Base-by-base conservation (phyloP, 2,329 filamentous ascomycete genomes). In the Ciborinia camelliae region DNA sequence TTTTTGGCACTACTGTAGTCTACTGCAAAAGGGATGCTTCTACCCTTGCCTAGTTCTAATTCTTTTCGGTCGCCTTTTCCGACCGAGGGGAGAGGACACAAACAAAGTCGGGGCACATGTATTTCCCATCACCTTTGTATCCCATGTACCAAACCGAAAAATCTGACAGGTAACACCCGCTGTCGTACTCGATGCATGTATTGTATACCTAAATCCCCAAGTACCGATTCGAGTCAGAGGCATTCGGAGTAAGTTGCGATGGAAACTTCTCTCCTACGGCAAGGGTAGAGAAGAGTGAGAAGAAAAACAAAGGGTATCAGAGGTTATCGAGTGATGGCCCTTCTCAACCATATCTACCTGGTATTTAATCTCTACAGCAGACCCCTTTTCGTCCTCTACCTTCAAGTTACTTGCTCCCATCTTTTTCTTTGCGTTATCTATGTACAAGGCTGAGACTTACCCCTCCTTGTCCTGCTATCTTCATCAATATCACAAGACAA, bases 101-200 rank as follows among this genome's bases (percentile, higher is more conserved):
- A 20, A 14, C 48, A 43, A 30, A 43, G 23, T 41, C 35, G 37
- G 47, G 32, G 47, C 59, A 58, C 20, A 58, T 57, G 26, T 54
- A 45, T 43, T n/a, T 52, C 32, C 18, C 43, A 51, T 28, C 37
- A 61, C 35, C 35, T 53, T 53, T 41, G 58, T 52, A 53, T 30
- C 20, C 15, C 59, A 53, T 32, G 48, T 62, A 35, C 48, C 15
- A 54, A 32, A 35, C 59, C 26, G 37, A 54, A 26, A 43, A 35
- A 62, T 43, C 50, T 62, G 59, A 55, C 59, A 62, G 48, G 48
- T 62, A 54, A 62, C 59, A 62, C 59, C 59, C 59, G 59, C 48
- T 54, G 59, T 54, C 43, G 57, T 60, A 51, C 43, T 45, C 45
- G 30, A 55, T 54, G 26, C 37, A 54, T 43, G 26, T 30, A 47